Evolutionary conservation across 2,329 filamentous ascomycete genomes (phyloP), one percentile per base, ranked within the genome.

Genomic region (Colletotrichum eleusines): DNA sequence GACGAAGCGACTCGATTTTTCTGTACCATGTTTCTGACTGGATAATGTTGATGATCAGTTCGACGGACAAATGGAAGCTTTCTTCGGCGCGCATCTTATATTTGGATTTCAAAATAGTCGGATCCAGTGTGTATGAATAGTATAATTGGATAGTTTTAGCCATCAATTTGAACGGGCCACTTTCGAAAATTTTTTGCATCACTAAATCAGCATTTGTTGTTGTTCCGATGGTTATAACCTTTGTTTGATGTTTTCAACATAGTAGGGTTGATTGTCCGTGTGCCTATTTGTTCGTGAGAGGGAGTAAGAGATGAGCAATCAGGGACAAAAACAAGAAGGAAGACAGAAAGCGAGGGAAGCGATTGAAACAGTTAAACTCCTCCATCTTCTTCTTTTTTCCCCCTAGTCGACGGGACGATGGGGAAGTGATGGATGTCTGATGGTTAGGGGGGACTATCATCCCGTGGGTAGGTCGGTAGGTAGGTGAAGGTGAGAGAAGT

Each of bases 41-140:
- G 4, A 33, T 18, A 46, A 14, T 28, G 42, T 28, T 31, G 35
- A 59, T 38, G 35, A 54, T 5, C 38, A 7, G 14, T 11, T 33
- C 35, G 46, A 11, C 8, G 33, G 46, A 40, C 12, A 3, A 31
- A 16, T n/a, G 35, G 35, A 35, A 50, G 44, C n/a, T 51, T 23
- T 48, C 35, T 46, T 64, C 40, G 66, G 60, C 40, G 66, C 35
- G 33, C 20, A 44, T 20, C 7, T 20, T 58, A 28, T 60, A 38
- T 33, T 54, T 40, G 48, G 57, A 20, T 46, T 50, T 9, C 59
- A 71, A 72, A 72, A 63, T 57, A 48, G 38, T 12, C 31, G 60
- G 60, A 51, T 28, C 28, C 18, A 28, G 26, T n/a, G 11, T 71
- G 69, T 72, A 70, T 14, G 66, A 72, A 4, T 72, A 71, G 54